A percentile compares a stretch with the other conserved stretches of the same genome.
Conservation (phyloP, 2,329 filamentous ascomycete genomes). For the Curvularia sp. region DNA sequence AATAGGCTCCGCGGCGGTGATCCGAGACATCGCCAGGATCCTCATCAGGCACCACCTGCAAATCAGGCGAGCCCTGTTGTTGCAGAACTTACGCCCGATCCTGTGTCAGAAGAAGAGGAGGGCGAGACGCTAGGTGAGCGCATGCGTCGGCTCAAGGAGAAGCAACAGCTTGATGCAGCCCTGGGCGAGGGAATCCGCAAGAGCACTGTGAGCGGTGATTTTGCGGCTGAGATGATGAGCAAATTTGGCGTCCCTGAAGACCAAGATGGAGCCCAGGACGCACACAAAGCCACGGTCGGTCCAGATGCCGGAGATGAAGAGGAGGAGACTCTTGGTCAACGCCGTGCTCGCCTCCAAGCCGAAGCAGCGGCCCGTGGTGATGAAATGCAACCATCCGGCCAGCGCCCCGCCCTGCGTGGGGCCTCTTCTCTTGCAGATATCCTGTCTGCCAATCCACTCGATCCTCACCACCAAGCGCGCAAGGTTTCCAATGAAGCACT, state of each 20-base stretch:
- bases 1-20: conserved; percentile 73
- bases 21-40: conserved; percentile 34
- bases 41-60: conserved; percentile 26
- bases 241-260: conserved; percentile 43
- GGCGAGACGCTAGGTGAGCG: conserved; percentile 73
- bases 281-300: conserved; percentile 33
- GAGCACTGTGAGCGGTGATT: conserved; percentile 67
- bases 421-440: conserved; percentile 68
- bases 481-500: conserved; percentile 49
- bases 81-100: conserved; percentile 38
- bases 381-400: conserved; percentile 25
- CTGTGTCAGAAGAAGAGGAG: conserved; percentile 51
- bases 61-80: conserved; percentile 39
- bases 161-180: conserved; percentile 58
- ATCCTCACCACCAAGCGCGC: conserved; percentile 43
- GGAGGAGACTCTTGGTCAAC: conserved; percentile 81
- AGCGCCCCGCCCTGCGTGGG: conserved; percentile 49
- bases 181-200: conserved; percentile 51
- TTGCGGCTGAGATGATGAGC: conserved; percentile 72
- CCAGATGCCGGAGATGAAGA: conserved; percentile 53
- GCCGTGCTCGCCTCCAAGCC: conserved; percentile 75
- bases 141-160: conserved; percentile 68
- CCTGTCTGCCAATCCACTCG: conserved; percentile 62
- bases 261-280: conserved; percentile 16
- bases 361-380: conserved; percentile 65